Evolutionary conservation across 192 early-diverging fungal species (phyloP).

Genomic region (Fimicolochytrium jonesii): DNA sequence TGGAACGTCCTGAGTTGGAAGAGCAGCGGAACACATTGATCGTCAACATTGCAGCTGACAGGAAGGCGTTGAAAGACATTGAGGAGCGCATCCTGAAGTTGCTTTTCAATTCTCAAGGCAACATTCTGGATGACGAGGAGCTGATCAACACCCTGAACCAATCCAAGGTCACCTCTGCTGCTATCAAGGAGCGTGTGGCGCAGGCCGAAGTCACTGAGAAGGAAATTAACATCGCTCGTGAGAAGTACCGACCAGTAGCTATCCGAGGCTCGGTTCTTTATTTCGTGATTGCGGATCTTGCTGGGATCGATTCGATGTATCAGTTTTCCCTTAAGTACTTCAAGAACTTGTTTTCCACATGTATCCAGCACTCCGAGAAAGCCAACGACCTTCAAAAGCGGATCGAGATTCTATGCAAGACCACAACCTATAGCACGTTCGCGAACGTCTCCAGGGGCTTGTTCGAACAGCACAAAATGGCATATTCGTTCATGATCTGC

Average conservation of each 20-base stretch:
- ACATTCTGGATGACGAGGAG: slow-evolving; percentile 65
- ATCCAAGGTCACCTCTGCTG: slow-evolving; percentile 62
- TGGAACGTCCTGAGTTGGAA: slow-evolving; percentile 58
- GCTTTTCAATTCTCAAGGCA: slow-evolving; percentile 59
- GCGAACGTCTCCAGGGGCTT: slow-evolving; percentile 54
- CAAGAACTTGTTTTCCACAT: slow-evolving; percentile 55
- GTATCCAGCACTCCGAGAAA: slow-evolving; percentile 50
- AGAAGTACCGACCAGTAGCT: slow-evolving; percentile 57
- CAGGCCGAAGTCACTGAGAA: slow-evolving; percentile 57
- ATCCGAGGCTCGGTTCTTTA: slow-evolving; percentile 60
- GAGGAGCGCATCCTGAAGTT: slow-evolving; percentile 61
- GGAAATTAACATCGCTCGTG: slow-evolving; percentile 55
- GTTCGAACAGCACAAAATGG: slow-evolving; percentile 59
- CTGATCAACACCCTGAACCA: slow-evolving; percentile 60
- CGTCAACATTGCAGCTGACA: slow-evolving; percentile 55
- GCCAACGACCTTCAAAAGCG: slow-evolving; percentile 42
- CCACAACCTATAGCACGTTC: slow-evolving; percentile 52
- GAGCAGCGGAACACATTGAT: slow-evolving; percentile 58
- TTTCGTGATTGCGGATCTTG: slow-evolving; percentile 58
- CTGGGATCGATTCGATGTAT: slow-evolving; percentile 64
- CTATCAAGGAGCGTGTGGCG: slow-evolving; percentile 53
- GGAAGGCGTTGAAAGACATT: slow-evolving; percentile 59
- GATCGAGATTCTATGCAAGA: slow-evolving; percentile 49
- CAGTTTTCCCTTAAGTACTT: slow-evolving; percentile 65
- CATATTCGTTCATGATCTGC: slow-evolving; percentile 60